Base-by-base conservation (phyloP, 495 filamentous ascomycete species). In the Xeromyces bisporus region DNA sequence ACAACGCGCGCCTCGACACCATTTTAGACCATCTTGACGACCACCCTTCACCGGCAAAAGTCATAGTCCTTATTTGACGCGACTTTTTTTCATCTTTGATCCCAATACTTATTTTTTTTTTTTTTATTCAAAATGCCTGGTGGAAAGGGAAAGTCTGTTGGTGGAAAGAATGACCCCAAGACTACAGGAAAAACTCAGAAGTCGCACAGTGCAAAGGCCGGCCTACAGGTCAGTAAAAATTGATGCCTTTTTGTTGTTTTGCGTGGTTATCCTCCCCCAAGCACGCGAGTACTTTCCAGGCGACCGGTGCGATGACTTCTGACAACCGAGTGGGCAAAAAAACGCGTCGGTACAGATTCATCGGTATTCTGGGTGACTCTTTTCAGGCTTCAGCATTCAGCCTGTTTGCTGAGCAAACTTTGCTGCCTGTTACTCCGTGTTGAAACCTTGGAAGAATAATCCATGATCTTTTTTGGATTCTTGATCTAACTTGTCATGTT, bases 121-220 rank as follows among this genome's bases (percentile, higher is more conserved):
- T n/a, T 34, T 17, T 34, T 50, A 37, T 48, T 48, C 50, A 59
- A 56, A 53, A 79, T 79, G 74, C 64, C 83, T 54, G 83, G 83
- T 40, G 83, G 83, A 63, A 92, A 92, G 66, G 83, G 83, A 63
- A 92, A 92, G 67, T 86, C 80, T 36, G 77, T 85, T 39, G 82
- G 83, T 44, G 89, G 91, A 47, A 96, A 97, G 76, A 89, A 79
- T 34, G 80, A 81, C 47, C 79, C 74, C 30, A 72, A 67, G 46
- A 70, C 54, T 55, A 64, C 67, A 46, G 67, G 70, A 55, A 93
- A 94, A 67, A 79, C 81, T 46, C 86, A 96, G 58, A 87, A 94
- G 64, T 93, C 85, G 48, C 89, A 97, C 66, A 94, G 87, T 44
- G 83, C 83, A 46, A 92, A 94, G 61, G 89, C 89, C 58, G 89